These are phyloP conservation scores for Claviceps cyperi DNA, from an alignment of 2,329 filamentous ascomycete genomes.

Conservation along the genomic window DNA sequence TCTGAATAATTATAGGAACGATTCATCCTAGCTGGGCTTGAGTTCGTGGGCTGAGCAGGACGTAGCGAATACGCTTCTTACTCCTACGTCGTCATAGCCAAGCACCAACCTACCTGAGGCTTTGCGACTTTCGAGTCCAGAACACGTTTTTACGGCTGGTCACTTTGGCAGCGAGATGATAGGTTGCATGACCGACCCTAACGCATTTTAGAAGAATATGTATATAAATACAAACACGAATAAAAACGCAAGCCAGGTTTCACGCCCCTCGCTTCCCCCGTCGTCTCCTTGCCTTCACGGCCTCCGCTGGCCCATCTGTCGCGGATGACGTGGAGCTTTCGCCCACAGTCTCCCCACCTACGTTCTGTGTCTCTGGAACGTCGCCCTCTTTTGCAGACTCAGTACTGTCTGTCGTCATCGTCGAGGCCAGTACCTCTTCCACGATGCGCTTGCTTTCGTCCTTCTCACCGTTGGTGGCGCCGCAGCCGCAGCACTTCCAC, in stretches of 20 bases:
- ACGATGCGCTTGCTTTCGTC: slow-evolving; percentile 63
- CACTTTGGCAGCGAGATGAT: too few relatives aligned
- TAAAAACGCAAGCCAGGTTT: not conserved
- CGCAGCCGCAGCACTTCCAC: slow-evolving; percentile 85
- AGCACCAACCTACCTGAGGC: too few relatives aligned
- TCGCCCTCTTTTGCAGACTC: slow-evolving; percentile 5
- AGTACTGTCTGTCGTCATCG: slow-evolving; percentile 10
- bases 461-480: slow-evolving; percentile 65
- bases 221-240: too few relatives aligned
- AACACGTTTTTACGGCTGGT: too few relatives aligned
- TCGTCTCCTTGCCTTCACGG: slow-evolving; percentile 3
- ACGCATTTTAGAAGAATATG: too few relatives aligned
- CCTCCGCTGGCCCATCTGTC: not conserved
- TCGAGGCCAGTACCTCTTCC: slow-evolving; percentile 39
- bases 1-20: too few relatives aligned
- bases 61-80: too few relatives aligned
- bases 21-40: too few relatives aligned
- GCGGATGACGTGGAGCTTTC: not conserved
- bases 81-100: too few relatives aligned
- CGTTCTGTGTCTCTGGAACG: slow-evolving; percentile 3
- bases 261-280: not conserved
- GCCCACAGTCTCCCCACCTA: not conserved
- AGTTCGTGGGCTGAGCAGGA: too few relatives aligned
- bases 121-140: too few relatives aligned
- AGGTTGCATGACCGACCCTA: too few relatives aligned